Percentiles rank a stretch among this genome's conserved stretches.
phyloP scores from a whole-genome alignment of 2,329 filamentous ascomycete genomes.

The Trichoderma brevicompactum region DNA sequence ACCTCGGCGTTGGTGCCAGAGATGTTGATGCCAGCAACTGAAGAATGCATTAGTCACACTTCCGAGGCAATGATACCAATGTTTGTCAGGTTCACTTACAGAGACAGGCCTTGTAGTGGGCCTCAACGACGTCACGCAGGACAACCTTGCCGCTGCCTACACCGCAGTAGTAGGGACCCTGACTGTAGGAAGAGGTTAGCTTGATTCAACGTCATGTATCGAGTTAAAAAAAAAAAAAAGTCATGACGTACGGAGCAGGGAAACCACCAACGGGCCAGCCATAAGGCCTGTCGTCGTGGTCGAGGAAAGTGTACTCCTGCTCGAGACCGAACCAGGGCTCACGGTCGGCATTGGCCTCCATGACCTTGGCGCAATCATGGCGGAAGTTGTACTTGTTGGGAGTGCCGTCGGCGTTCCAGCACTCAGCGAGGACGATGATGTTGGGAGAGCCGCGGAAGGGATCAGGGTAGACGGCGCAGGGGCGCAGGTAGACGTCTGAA shows the following conservation, averaged over 20 bases:
- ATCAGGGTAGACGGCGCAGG: slow-evolving; percentile 85
- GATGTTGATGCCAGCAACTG: slow-evolving; percentile 81
- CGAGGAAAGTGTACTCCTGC: slow-evolving; percentile 87
- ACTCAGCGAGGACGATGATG: slow-evolving; percentile 92
- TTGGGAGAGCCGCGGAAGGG: slow-evolving; percentile 90
- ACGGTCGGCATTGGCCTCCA: slow-evolving; percentile 82
- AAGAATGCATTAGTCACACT: slow-evolving; percentile 22
- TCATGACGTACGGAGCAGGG: slow-evolving; percentile 66
- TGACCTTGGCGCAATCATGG: slow-evolving; percentile 85
- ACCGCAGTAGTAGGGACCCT: slow-evolving; percentile 70
- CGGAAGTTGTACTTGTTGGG: slow-evolving; percentile 99
- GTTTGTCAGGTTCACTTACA: slow-evolving; percentile 46
- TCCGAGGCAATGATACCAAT: neutral
- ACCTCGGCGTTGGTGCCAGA: slow-evolving; percentile 99
- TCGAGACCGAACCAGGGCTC: slow-evolving; percentile 98
- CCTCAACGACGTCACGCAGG: slow-evolving; percentile 95
- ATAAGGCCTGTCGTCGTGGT: slow-evolving; percentile 83
- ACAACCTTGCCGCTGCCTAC: slow-evolving; percentile 96
- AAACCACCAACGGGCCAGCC: slow-evolving; percentile 74
- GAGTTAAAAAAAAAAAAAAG: neutral
- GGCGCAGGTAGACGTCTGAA: slow-evolving; percentile 96
- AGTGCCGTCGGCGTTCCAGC: slow-evolving; percentile 89
- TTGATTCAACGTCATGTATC: neutral
- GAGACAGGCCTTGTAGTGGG: slow-evolving; percentile 66
- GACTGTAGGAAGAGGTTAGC: slow-evolving; percentile 34